Evolutionary conservation across 1,139 yeast genomes (phyloP).

Genomic region (Suhomyces ambrosiae): DNA sequence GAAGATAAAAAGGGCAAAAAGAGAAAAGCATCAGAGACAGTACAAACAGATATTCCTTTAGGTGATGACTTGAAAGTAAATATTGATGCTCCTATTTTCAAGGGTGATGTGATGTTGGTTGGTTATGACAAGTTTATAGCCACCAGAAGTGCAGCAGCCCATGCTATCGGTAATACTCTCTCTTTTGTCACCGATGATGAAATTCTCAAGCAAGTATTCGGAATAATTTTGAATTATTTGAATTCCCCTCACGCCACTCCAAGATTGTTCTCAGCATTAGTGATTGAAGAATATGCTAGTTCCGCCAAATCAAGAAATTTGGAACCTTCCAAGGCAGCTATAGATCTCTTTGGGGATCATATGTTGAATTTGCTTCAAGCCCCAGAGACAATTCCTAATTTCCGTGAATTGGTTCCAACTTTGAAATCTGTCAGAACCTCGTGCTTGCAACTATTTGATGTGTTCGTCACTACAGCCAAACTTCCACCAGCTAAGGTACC

Average conservation of each 20-base stretch:
- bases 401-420: slow-evolving; percentile 85
- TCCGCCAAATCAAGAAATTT: slow-evolving; percentile 25
- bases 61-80: slow-evolving; percentile 66
- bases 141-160: slow-evolving; percentile 76
- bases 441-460: slow-evolving; percentile 78
- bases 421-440: slow-evolving; percentile 84
- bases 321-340: slow-evolving; percentile 21
- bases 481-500: slow-evolving; percentile 78
- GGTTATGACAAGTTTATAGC: slow-evolving; percentile 75
- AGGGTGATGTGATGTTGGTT: slow-evolving; percentile 87
- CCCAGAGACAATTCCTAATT: slow-evolving; percentile 54
- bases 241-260: slow-evolving; percentile 78
- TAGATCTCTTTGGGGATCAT: slow-evolving; percentile 32
- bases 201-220: slow-evolving; percentile 39
- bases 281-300: slow-evolving; percentile 72
- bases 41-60: slow-evolving; percentile 46
- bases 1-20: slow-evolving; percentile 35
- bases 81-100: slow-evolving; percentile 89
- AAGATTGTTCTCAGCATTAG: slow-evolving; percentile 66
- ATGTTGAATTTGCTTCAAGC: slow-evolving; percentile 40
- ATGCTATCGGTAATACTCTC: slow-evolving; percentile 72
- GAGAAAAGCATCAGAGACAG: slow-evolving; percentile 32
- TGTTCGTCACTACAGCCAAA: slow-evolving; percentile 76
- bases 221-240: slow-evolving; percentile 44
- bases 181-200: slow-evolving; percentile 52